phyloP scores from a whole-genome alignment of 2,329 filamentous ascomycete genomes.

The Neocucurbitaria cava region DNA sequence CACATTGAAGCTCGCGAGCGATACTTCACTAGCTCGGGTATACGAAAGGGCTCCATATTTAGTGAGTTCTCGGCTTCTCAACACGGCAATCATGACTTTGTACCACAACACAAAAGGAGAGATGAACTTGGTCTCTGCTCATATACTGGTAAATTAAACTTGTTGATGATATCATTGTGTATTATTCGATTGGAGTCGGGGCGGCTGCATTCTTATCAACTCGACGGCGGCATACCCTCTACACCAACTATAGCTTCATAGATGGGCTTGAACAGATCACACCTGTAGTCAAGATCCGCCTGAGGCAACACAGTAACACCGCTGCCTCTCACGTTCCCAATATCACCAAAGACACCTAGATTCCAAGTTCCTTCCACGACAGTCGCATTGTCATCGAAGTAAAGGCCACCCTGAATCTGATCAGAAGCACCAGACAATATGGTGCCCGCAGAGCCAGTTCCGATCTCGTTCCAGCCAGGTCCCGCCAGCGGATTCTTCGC shows the following conservation, averaged over 20 bases:
- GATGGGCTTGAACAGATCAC: constrained; percentile 19
- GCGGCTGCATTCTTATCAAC: constrained; percentile 22
- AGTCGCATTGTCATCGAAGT: constrained; percentile 4
- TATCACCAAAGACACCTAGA: constrained; percentile 25
- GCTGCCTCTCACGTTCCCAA: constrained; percentile 20
- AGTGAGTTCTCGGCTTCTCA: too few relatives aligned
- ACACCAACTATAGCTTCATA: constrained; percentile 22
- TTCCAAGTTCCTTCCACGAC: constrained; percentile 18
- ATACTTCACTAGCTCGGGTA: too few relatives aligned
- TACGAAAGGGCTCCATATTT: too few relatives aligned
- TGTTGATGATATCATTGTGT: not conserved
- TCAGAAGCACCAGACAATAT: constrained; percentile 21
- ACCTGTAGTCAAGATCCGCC: constrained; percentile 18
- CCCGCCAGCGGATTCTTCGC: constrained; percentile 35
- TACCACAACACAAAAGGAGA: too few relatives aligned
- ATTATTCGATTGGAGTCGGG: too few relatives aligned
- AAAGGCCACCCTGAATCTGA: constrained; percentile 10
- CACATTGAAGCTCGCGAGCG: constrained; percentile 9
- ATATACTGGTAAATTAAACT: too few relatives aligned
- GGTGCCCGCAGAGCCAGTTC: constrained; percentile 18
- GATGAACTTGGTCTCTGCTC: too few relatives aligned
- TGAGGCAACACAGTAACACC: constrained; percentile 27
- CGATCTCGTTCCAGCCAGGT: constrained; percentile 33
- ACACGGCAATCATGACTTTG: too few relatives aligned
- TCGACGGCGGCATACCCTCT: constrained; percentile 15